Evolutionary conservation across 106 monocot genomes (phyloP), one percentile per base, ranked within the genome.

Genomic region (Dendrobium catenatum): DNA sequence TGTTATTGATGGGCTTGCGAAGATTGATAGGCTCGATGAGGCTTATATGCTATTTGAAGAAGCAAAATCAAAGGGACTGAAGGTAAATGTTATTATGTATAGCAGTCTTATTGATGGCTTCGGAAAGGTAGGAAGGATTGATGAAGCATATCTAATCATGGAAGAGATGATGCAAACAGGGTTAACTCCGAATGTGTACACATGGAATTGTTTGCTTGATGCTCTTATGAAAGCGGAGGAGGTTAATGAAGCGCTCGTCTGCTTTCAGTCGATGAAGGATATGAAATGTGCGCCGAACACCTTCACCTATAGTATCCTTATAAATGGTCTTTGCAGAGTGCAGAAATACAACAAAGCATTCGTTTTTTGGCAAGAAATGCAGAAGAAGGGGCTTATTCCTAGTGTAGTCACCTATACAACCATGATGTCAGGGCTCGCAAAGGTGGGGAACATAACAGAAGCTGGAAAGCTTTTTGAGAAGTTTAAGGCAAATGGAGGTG

Each of bases 41-140:
- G 88, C 99, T 77, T 99, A 99, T 77, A 93, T 99, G 99, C 89
- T 99, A 19, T 99, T 99, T 84, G 95, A 99, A 86, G 99, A 99
- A 90, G 99, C 99, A 43, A 99, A 99, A 84, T 91, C 91, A 19
- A 91, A 95, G 82, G 89, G 87, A 31, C 67, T 91, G 37, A 84
- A 80, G 49, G 64, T 93, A 44, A 99, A 99, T 91, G 91, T 89
- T 76, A 83, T 99, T 75, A 55, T 95, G 2, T 99, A 99, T 77
- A 89, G 90, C 66, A 90, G 93, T 79, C 90, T 99, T 41, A 95
- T 99, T 37, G 93, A 95, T 90, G 99, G 95, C 6, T 99, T 99
- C 82, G 99, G 98, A 22, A 99, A 99, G 79, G 91, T 87, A 8
- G 99, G 99, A 37, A 99, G 95, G 77, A 93, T 99, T 75, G 99